These are phyloP conservation scores for Pichia sp. DNA, from an alignment of 1,139 yeast genomes.

Conservation along the genomic window DNA sequence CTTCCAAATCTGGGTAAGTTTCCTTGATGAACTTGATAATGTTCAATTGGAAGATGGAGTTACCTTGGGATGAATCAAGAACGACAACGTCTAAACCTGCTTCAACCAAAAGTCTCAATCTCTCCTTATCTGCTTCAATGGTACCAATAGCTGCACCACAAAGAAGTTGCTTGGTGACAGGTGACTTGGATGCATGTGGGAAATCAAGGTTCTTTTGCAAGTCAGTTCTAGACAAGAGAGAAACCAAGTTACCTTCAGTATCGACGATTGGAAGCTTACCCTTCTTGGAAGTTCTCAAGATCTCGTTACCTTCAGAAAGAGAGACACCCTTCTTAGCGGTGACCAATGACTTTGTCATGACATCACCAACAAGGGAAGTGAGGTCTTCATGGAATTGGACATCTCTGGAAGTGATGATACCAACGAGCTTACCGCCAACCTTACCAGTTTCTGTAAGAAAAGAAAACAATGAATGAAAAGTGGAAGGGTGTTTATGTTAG, in stretches of 20 bases:
- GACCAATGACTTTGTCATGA: conserved; percentile 86
- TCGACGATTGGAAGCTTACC: conserved; percentile 97
- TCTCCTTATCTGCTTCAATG: conserved; percentile 76
- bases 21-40: conserved; percentile 89
- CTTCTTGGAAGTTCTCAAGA: conserved; percentile 87
- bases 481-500: background rate
- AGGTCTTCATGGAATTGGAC: conserved; percentile 87
- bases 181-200: conserved; percentile 94
- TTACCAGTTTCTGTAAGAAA: conserved; percentile 62
- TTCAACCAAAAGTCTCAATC: conserved; percentile 77
- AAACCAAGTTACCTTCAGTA: conserved; percentile 63
- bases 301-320: conserved; percentile 80
- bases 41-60: conserved; percentile 88
- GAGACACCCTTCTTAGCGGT: conserved; percentile 80
- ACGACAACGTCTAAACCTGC: conserved; percentile 98
- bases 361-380: conserved; percentile 53
- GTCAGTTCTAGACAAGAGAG: conserved; percentile 92
- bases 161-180: conserved; percentile 86
- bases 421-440: conserved; percentile 83
- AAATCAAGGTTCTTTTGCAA: conserved; percentile 90
- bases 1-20: conserved; percentile 72
- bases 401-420: conserved; percentile 96
- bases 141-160: conserved; percentile 99
- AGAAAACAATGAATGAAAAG: background rate
- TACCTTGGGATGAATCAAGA: conserved; percentile 95